These are phyloP conservation scores for Lactarius akahatsu DNA, from an alignment of 768 basidiomycete species.

Conservation along the genomic window DNA sequence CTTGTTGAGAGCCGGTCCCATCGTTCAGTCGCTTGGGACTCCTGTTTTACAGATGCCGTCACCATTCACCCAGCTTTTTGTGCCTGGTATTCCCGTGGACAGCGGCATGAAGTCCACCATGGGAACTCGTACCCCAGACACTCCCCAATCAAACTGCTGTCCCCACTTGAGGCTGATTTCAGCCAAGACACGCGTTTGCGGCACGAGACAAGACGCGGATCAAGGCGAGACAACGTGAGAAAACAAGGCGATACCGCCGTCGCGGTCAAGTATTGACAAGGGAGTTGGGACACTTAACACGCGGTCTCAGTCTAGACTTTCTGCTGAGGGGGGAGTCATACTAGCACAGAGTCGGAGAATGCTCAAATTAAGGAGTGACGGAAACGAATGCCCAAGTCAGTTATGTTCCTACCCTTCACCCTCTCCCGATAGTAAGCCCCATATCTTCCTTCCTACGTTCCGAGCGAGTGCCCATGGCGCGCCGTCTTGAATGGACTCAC, in stretches of 20 bases:
- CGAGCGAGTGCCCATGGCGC: slow-evolving; percentile 53
- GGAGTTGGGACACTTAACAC: slow-evolving; percentile 10
- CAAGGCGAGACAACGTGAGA: slow-evolving; percentile 2
- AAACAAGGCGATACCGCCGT: not conserved
- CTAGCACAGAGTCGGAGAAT: not conserved
- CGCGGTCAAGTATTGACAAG: not conserved
- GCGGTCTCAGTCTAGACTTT: slow-evolving; percentile 3
- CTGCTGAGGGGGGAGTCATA: not conserved
- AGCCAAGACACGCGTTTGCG: not conserved
- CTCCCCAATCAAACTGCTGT: slow-evolving; percentile 1
- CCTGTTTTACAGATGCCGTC: slow-evolving; percentile 5
- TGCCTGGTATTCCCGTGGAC: slow-evolving; percentile 10
- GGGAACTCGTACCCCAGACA: slow-evolving; percentile 22
- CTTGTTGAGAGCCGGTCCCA: not conserved
- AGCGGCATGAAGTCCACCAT: not conserved
- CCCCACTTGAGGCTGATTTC: not conserved
- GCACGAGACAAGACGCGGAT: slow-evolving; percentile 4
- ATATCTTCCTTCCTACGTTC: slow-evolving; percentile 42
- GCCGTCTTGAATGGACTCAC: slow-evolving; percentile 62
- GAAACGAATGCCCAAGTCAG: not conserved
- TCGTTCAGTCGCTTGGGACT: not conserved
- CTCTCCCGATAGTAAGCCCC: slow-evolving; percentile 32
- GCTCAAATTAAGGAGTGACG: slow-evolving; percentile 11
- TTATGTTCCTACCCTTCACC: slow-evolving; percentile 22
- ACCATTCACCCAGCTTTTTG: slow-evolving; percentile 3